Percentiles rank a stretch among this genome's conserved stretches.
These are phyloP conservation scores for Colletotrichum sp. DNA, from an alignment of 2,329 filamentous ascomycete genomes.

Conservation along the genomic window DNA sequence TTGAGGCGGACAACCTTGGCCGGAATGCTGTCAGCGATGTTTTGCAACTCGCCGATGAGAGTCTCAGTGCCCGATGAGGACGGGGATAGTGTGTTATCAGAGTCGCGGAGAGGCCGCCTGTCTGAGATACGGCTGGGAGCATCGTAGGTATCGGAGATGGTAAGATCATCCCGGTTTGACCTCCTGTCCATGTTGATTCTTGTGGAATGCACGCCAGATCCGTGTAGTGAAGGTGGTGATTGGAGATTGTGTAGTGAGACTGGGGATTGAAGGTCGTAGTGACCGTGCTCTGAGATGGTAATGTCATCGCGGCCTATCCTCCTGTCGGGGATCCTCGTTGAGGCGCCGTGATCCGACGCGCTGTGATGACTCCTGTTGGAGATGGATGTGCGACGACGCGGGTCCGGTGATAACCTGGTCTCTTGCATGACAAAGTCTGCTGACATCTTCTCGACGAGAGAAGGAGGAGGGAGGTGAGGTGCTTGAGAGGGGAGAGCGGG, in stretches of 20 bases:
- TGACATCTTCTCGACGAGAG: constrained; percentile 21
- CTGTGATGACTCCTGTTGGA: constrained; percentile 27
- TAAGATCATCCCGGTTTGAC: not conserved
- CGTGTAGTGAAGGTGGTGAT: not conserved
- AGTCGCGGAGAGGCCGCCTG: constrained; percentile 21
- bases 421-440: constrained; percentile 21
- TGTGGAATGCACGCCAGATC: not conserved
- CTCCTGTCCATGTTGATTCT: constrained; percentile 5
- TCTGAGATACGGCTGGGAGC: constrained; percentile 22
- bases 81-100: constrained; percentile 30
- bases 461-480: constrained; percentile 21
- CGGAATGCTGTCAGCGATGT: constrained; percentile 8
- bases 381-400: constrained; percentile 28
- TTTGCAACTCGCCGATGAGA: constrained; percentile 35
- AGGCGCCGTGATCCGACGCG: constrained; percentile 15
- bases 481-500: constrained; percentile 19
- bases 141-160: constrained; percentile 9
- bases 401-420: constrained; percentile 15
- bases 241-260: not conserved
- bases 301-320: constrained; percentile 16
- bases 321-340: constrained; percentile 13
- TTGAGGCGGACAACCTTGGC: constrained; percentile 52
- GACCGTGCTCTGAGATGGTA: constrained; percentile 22
- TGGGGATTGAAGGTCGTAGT: constrained; percentile 12
- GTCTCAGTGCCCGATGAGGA: constrained; percentile 37